These are phyloP conservation scores for Tilletia walkeri DNA, from an alignment of 1,284 basidiomycete genomes.

Conservation along the genomic window DNA sequence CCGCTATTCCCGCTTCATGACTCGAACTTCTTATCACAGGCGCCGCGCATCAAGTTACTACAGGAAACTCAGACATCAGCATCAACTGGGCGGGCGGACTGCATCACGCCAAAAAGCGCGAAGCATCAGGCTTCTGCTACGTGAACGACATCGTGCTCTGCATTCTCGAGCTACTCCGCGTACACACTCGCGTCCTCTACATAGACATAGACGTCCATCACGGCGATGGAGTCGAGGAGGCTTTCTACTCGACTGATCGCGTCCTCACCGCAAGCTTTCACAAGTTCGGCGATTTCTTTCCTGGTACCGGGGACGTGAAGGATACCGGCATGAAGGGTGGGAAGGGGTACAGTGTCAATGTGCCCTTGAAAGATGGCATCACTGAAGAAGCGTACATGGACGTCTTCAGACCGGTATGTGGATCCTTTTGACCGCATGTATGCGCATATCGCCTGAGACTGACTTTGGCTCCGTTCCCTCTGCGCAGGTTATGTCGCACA, in stretches of 20 bases:
- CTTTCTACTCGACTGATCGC: constrained; percentile 93
- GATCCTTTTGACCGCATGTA: background rate
- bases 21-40: constrained; percentile 58
- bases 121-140: constrained; percentile 95
- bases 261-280: constrained; percentile 97
- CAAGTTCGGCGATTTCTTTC: constrained; percentile 91
- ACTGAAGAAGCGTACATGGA: constrained; percentile 72
- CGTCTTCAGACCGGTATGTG: constrained; percentile 58
- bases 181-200: constrained; percentile 82
- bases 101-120: constrained; percentile 96
- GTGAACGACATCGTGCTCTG: constrained; percentile 70
- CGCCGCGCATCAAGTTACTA: constrained; percentile 77
- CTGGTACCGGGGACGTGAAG: constrained; percentile 69
- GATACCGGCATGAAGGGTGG: constrained; percentile 84
- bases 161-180: constrained; percentile 54
- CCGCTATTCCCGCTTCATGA: background rate
- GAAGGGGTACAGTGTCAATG: constrained; percentile 86
- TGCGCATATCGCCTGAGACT: background rate
- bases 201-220: constrained; percentile 98
- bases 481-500: constrained; percentile 73
- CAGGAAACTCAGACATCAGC: constrained; percentile 81
- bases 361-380: constrained; percentile 90
- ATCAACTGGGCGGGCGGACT: constrained; percentile 98
- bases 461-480: background rate
- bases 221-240: constrained; percentile 97